These are phyloP conservation scores for Amoebophrya sp. DNA, from an alignment of 169 alveolate genomes.

Conservation along the genomic window DNA sequence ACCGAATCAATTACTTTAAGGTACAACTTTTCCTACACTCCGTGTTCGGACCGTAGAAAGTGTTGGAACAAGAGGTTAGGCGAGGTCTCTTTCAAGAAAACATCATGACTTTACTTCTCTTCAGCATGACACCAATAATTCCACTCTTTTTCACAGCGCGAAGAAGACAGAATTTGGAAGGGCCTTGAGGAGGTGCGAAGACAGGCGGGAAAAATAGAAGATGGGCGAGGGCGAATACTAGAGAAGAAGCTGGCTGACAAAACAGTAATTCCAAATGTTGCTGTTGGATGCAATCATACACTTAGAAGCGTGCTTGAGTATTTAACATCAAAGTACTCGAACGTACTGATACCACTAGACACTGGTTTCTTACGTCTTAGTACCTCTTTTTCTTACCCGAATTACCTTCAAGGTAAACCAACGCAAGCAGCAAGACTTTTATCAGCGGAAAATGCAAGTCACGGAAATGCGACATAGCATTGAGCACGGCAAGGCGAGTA, in stretches of 20 bases:
- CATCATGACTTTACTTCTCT: neutral
- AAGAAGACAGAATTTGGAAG: neutral
- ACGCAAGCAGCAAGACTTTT: neutral
- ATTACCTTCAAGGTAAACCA: neutral
- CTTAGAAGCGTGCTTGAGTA: too few relatives aligned
- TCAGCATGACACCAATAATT: neutral
- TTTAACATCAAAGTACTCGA: too few relatives aligned
- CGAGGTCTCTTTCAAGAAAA: neutral
- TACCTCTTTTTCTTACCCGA: too few relatives aligned
- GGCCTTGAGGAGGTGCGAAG: neutral
- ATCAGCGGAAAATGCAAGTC: neutral
- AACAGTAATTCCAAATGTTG: too few relatives aligned
- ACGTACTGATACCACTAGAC: too few relatives aligned
- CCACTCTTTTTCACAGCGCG: neutral
- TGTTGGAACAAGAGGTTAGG: neutral
- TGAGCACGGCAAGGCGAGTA: neutral
- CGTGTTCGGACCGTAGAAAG: too few relatives aligned
- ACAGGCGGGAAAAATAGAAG: neutral
- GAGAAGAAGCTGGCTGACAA: neutral
- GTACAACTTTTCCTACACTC: too few relatives aligned
- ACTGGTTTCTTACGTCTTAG: too few relatives aligned
- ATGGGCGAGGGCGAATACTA: neutral
- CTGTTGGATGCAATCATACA: too few relatives aligned
- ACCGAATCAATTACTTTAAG: neutral
- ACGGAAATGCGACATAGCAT: neutral